Conservation (phyloP, 129 eudicot genomes). For the sunflower (Helianthus annuus) region DNA sequence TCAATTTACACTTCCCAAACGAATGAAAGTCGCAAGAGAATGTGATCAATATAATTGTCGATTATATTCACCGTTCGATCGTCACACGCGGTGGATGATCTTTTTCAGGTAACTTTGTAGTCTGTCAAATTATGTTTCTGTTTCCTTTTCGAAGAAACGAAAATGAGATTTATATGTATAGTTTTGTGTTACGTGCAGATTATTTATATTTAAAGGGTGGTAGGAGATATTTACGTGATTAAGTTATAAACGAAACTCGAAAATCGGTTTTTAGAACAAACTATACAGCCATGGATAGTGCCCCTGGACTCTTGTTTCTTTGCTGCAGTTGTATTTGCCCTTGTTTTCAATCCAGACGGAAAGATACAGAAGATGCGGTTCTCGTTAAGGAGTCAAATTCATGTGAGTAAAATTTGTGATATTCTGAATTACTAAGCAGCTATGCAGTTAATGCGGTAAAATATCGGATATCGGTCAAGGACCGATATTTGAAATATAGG, state of each 20-base stretch:
- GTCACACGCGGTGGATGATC: slow-evolving; percentile 19
- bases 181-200: slow-evolving; percentile 43
- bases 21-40: slow-evolving; percentile 19
- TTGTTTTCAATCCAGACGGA: slow-evolving; percentile 62
- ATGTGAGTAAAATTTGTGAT: slow-evolving; percentile 48
- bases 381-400: slow-evolving; percentile 56
- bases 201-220: slow-evolving; percentile 39
- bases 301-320: slow-evolving; percentile 49
- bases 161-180: slow-evolving; percentile 6
- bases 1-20: slow-evolving; percentile 15
- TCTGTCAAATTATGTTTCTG: not conserved
- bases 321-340: slow-evolving; percentile 66
- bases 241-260: slow-evolving; percentile 41
- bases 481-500: too few species aligned
- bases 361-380: slow-evolving; percentile 41
- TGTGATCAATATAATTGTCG: slow-evolving; percentile 35
- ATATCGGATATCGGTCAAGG: too few species aligned
- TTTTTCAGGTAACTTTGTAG: slow-evolving; percentile 44
- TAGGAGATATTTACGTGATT: slow-evolving; percentile 55
- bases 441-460: too few species aligned
- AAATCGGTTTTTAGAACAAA: slow-evolving; percentile 45
- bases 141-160: not conserved
- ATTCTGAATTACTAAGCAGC: not conserved
- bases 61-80: slow-evolving; percentile 32
- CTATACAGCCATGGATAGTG: slow-evolving; percentile 47